Evolutionary conservation across 2,329 filamentous ascomycete genomes (phyloP), one percentile per base, ranked within the genome.

Genomic region (Chrysoporthe deuterocubensis): DNA sequence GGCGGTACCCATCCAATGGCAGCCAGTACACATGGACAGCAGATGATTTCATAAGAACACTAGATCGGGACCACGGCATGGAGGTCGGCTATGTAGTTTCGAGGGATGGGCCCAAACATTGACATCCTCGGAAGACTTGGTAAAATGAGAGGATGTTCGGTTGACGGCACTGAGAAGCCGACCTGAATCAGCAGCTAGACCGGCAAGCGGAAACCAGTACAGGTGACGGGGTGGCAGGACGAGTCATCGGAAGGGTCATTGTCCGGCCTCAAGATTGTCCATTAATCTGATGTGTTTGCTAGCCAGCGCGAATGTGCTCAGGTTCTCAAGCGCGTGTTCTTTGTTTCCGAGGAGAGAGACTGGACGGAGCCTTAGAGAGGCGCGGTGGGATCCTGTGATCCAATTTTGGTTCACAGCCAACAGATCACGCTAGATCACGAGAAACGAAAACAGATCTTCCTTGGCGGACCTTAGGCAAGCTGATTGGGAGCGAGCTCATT

Each of bases 341-440:
- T 14, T 18, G 66, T 67, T 48, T 67, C 50, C 26, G 56, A 52
- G 34, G 40, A 3, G 56, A 32, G 66, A 65, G 56, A 67, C 44
- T 59, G 66, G 62, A 65, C 26, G 62, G 59, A 60, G 62, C 26
- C 26, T 26, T 26, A 26, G 13, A 61, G 66, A 67, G 62, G 66
- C 56, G 18, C n/a, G 54, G 32, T 40, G n/a, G 21, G 5, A 42
- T 48, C 46, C 37, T 37, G 57, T 13, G 44, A 46, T 42, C 40
- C 54, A 64, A 5, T 54, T 18, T 57, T 43, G 37, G 62, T 44
- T 65, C 44, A 40, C 37, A 56, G 66, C 54, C 61, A n/a, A 48
- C 54, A 46, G 54, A 44, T n/a, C 21, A 43, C 50, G 34, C 61
- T 44, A 48, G 34, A 48, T 2, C 56, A n/a, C 60, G 62, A 32